phyloP scores from a whole-genome alignment of 306 rosid species.

The Leucaena leucocephala region DNA sequence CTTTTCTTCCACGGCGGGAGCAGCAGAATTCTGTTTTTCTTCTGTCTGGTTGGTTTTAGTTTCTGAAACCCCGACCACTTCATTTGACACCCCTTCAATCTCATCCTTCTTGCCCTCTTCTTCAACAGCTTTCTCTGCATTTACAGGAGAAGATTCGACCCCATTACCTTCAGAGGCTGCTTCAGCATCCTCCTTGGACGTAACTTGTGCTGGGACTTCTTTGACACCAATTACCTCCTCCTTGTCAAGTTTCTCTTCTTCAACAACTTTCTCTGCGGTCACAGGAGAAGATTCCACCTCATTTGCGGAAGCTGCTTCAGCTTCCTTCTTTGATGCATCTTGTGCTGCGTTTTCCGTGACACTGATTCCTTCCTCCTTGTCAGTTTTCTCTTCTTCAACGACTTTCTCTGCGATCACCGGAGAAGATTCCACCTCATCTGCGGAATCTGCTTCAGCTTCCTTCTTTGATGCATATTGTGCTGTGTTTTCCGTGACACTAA shows the following conservation, averaged over 20 bases:
- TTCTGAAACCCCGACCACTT: background rate
- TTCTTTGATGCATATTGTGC: background rate
- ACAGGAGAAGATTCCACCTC: conserved; percentile 41
- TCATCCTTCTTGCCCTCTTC: background rate
- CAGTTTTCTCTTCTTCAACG: conserved; percentile 40
- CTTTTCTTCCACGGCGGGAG: conserved; percentile 34
- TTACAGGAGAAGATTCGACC: conserved; percentile 41
- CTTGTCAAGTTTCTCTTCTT: conserved; percentile 42
- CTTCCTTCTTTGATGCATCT: conserved; percentile 38
- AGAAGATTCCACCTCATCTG: conserved; percentile 40
- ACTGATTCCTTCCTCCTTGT: conserved; percentile 18
- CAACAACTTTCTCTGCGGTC: conserved; percentile 28
- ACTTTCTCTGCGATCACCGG: conserved; percentile 30
- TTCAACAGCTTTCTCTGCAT: conserved; percentile 34
- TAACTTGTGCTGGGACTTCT: conserved; percentile 28
- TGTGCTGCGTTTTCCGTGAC: conserved; percentile 10
- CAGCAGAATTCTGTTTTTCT: conserved; percentile 35
- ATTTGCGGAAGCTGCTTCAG: conserved; percentile 30
- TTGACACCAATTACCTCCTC: background rate
- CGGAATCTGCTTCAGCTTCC: conserved; percentile 31
- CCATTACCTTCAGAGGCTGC: conserved; percentile 29
- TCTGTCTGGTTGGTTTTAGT: conserved; percentile 33
- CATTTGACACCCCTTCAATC: background rate
- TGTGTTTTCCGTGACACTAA: too few relatives aligned
- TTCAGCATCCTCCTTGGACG: conserved; percentile 37